Evolutionary conservation across 768 basidiomycete genomes (phyloP), one percentile per base, ranked within the genome.

Genomic region (Arthromyces matolae): DNA sequence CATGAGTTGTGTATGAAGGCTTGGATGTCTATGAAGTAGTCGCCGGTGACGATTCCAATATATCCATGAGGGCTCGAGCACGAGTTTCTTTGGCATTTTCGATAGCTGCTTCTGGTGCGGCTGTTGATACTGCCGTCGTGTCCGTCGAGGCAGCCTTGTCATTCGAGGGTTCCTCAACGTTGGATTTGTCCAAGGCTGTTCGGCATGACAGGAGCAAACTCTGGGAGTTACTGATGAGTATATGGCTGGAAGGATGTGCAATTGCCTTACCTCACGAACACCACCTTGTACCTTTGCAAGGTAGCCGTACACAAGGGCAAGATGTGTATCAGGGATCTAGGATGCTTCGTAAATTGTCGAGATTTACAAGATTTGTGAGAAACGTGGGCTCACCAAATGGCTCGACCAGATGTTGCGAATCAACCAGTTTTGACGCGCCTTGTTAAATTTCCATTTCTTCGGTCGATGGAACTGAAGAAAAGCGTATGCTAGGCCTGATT

Each of bases 371-470:
- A 52, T 23, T 40, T 6, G 37, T 39, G 28, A 34, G 16, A 10
- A 29, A 36, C 25, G 27, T 29, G 42, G 38, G 57, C 73, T 67
- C 51, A 77, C 76, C 50, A 64, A 55, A 51, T 71, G 62, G 10
- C 68, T 68, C 2, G 77, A 79, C 79, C 79, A 87, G 8, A 82
- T 51, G 52, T 87, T 81, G 9, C 83, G 76, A 47, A 86, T 69
- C 1, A 87, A 65, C 86, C 85, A 88, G 55, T 86, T 88, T 57
- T 88, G 85, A 35, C 75, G 71, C 6, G 83, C 83, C 58, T 87
- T 87, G 52, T 81, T 81, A 59, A 87, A 88, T 55, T 86, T 88
- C 86, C 85, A 87, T 43, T 63, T 66, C 5, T 65, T 57, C 16
- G 71, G 74, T 32, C 66, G 66, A 42, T 71, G 68, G 54, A 75